Conservation (phyloP, 768 basidiomycete genomes). For the Dacryopinax spathularia region DNA sequence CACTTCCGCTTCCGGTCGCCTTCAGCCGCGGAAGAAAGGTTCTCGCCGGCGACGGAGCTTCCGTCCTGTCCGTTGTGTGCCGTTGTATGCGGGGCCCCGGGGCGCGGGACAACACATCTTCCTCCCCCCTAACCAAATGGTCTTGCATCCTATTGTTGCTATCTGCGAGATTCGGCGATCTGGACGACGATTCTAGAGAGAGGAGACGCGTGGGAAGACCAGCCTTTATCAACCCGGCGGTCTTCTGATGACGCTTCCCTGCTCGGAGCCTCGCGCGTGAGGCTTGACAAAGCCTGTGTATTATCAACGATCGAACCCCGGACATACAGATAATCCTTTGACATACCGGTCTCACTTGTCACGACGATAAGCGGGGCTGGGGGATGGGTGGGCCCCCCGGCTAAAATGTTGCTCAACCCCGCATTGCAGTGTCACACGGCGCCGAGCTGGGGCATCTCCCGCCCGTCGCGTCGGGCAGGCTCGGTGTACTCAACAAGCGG, state of each 20-base stretch:
- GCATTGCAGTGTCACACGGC: background rate
- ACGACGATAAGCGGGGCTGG: background rate
- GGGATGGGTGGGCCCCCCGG: background rate
- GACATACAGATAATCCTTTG: background rate
- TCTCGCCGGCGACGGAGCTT: background rate
- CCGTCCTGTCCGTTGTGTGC: too few species aligned
- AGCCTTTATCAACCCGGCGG: too few species aligned
- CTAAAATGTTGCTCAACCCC: background rate
- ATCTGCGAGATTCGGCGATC: background rate
- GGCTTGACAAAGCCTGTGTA: background rate
- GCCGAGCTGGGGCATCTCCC: background rate
- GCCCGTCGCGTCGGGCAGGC: background rate
- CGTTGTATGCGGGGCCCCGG: background rate
- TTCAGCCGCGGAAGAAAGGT: background rate
- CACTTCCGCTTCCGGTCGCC: constrained; percentile 1
- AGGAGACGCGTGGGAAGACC: background rate
- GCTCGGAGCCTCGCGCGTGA: too few species aligned
- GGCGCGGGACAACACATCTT: background rate
- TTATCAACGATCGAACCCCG: too few species aligned
- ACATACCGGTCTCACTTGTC: background rate
- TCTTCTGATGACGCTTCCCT: too few species aligned
- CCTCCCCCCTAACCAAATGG: background rate
- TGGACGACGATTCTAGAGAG: background rate
- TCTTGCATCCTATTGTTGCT: background rate
- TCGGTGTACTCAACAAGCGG: background rate